Evolutionary conservation across 352 stramenopile species (phyloP), one percentile per base, ranked within the genome.

Genomic region (Pythium aquatile): DNA sequence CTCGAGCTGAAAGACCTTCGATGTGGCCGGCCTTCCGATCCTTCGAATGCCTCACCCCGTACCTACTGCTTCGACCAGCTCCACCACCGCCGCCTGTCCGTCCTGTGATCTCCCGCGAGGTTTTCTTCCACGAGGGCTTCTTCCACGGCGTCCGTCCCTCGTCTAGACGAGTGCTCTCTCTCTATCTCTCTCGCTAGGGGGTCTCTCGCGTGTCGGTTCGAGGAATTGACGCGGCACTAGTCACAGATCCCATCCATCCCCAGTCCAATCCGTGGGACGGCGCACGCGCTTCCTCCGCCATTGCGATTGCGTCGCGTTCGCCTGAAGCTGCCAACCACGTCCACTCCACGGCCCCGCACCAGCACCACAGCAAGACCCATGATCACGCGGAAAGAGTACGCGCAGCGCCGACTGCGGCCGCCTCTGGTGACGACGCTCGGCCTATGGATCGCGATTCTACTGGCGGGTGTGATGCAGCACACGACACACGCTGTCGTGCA

Each of bases 401-500:
- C 60, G n/a, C 33, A 40, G 39, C 60, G 42, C 40, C 60, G 60
- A 8, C 49, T 55, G 14, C 49, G 60, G 49, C 60, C 51, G 20
- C 60, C 40, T 20, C 40, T 47, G 37, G n/a, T 35, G 17, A 30
- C 7, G 14, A 2, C 11, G 5, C n/a, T 65, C 5, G 17, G 58
- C 14, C 37, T 61, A 10, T 40, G 28, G 28, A 24, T 48, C n/a
- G 52, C 29, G 0, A 14, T 14, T 6, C 5, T 32, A 26, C 42
- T 14, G 9, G 30, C 37, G 46, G 1, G 1, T 17, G n/a, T n/a
- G 51, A 54, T 4, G n/a, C 44, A 52, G 5, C 8, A 14, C 11
- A 20, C 16, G 6, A 24, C 20, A 24, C 44, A 52, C 5, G 76
- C 77, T 29, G 60, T 86, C 49, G 73, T 85, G 60, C 75, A 88